Base-by-base conservation (phyloP, 2,329 filamentous ascomycete species). In the Trichoderma asperellum region DNA sequence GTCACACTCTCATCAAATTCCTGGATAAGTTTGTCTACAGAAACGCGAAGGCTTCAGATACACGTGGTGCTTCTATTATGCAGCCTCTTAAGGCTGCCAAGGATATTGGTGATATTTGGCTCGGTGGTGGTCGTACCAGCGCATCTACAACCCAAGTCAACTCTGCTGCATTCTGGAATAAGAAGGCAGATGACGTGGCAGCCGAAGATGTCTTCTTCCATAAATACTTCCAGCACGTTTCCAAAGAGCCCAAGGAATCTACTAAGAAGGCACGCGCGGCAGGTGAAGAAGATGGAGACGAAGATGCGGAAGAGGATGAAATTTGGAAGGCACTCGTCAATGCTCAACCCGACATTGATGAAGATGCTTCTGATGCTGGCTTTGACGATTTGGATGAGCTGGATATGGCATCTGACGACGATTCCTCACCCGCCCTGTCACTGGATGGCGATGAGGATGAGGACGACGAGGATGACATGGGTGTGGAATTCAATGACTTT, bases 151-250 rank as follows among this genome's bases (percentile, higher is more conserved):
- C 78, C 10, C 78, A 82, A 6, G 86, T 99, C 79, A 99, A 99
- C 81, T 91, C 91, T 1, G 92, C 96, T 72, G 84, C 88, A 3
- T 99, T 99, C 85, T 97, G 94, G 93, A 91, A 90, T 76, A 93
- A 93, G 87, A 94, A 93, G 82, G 85, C 87, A n/a, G 90, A 93
- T 72, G 90, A 98, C 66, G 91, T 99, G 56, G 90, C 92, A 3
- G 93, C 90, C 0, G 94, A 99, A 73, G 96, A 99, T 77, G 92
- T 94, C 49, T 99, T 99, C 88, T 99, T 99, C 88, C 96, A 99
- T 80, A 90, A 93, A 73, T 99, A 99, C 87, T 99, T 99, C 81
- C 90, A 88, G 70, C 88, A 90, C 71, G 81, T 92, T 68, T 89
- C 89, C 72, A 93, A 89, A 79, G 82, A 85, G 62, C 78, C 79